A percentile compares a stretch with the other conserved stretches of the same genome.
Conservation (phyloP, 2,329 filamentous ascomycete genomes). For the Pseudogymnoascus sp. region DNA sequence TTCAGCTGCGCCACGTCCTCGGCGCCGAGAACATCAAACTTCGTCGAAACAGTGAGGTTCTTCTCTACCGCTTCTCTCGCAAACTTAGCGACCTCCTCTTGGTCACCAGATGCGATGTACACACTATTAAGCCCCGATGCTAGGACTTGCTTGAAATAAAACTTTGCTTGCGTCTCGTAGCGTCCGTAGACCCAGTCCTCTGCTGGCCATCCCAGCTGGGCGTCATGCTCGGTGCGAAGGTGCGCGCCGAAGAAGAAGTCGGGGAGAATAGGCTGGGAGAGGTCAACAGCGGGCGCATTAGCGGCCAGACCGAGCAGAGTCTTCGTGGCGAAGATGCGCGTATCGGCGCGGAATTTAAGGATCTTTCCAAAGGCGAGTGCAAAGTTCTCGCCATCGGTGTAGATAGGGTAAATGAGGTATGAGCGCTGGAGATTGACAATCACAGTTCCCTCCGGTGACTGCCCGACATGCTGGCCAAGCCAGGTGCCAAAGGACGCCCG, state of each 20-base stretch:
- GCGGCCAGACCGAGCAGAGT: constrained; percentile 11
- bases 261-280: constrained; percentile 12
- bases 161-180: constrained; percentile 16
- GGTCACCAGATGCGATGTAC: constrained; percentile 16
- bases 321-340: constrained; percentile 19
- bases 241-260: constrained; percentile 20
- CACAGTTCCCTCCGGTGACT: constrained; percentile 38
- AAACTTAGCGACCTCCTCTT: constrained; percentile 9
- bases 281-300: not conserved
- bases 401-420: constrained; percentile 21
- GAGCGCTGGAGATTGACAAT: constrained; percentile 18
- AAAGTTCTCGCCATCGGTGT: constrained; percentile 17
- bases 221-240: constrained; percentile 23
- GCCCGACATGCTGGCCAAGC: constrained; percentile 77
- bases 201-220: constrained; percentile 17
- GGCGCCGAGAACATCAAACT: constrained; percentile 10
- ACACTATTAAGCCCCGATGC: constrained; percentile 10
- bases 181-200: constrained; percentile 16
- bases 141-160: constrained; percentile 12
- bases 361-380: constrained; percentile 19
- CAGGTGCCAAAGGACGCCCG: constrained; percentile 49
- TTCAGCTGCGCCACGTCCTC: constrained; percentile 6
- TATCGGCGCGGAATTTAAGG: constrained; percentile 20
- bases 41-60: constrained; percentile 14
- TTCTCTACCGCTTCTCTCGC: not conserved